Percentiles rank a stretch among this genome's conserved stretches.
Conservation (phyloP, 176 grass and related monocot genomes). For the Lolium perenne region DNA sequence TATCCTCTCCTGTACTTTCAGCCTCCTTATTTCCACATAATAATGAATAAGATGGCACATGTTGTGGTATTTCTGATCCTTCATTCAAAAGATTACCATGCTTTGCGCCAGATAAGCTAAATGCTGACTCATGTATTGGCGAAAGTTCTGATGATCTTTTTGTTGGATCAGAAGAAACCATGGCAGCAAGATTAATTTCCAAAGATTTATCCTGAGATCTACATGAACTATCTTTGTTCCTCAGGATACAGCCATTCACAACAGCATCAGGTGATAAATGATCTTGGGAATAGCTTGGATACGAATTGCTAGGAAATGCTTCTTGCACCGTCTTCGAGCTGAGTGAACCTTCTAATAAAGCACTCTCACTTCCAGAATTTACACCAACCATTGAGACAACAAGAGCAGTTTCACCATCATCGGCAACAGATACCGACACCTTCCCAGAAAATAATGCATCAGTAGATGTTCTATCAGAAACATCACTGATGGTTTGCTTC, state of each 20-base stretch:
- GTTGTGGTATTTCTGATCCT: constrained; percentile 37
- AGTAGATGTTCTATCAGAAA: constrained; percentile 54
- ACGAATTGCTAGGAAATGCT: constrained; percentile 48
- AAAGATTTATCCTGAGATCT: constrained; percentile 35
- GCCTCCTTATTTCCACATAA: constrained; percentile 36
- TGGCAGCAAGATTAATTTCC: constrained; percentile 30
- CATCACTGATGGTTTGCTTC: constrained; percentile 50
- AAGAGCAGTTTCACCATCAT: constrained; percentile 97
- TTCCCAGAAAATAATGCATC: constrained; percentile 77
- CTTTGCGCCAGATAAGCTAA: constrained; percentile 31
- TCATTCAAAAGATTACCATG: constrained; percentile 38
- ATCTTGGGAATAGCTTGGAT: constrained; percentile 36
- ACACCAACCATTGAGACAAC: constrained; percentile 88
- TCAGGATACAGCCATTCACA: constrained; percentile 10
- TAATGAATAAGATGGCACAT: constrained; percentile 51
- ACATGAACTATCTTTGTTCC: constrained; percentile 40
- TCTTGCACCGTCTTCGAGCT: constrained; percentile 38
- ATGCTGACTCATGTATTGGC: constrained; percentile 55
- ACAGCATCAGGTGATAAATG: constrained; percentile 27
- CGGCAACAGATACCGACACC: constrained; percentile 92
- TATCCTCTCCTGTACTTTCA: constrained; percentile 50
- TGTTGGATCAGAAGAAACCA: constrained; percentile 40
- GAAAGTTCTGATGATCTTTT: constrained; percentile 59
- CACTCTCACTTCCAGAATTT: constrained; percentile 46
- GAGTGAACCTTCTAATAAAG: constrained; percentile 34